These are phyloP conservation scores for Naganishia randhawae DNA, from an alignment of 768 basidiomycete species.

Conservation along the genomic window DNA sequence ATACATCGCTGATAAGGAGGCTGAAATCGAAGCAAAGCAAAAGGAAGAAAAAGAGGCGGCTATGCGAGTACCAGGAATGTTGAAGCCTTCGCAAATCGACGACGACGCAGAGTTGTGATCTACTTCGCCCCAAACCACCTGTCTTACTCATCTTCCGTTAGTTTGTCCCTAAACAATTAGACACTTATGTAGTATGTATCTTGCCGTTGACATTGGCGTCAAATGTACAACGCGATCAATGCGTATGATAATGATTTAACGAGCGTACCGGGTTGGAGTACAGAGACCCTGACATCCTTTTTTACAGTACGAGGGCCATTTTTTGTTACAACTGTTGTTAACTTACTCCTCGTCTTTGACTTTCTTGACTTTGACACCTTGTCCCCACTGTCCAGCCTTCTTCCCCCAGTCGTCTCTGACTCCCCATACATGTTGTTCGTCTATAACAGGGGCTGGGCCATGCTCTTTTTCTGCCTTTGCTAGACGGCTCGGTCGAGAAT, in stretches of 20 bases:
- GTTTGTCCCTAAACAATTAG: neutral
- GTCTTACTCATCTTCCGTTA: neutral
- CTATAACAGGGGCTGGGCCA: conserved; percentile 37
- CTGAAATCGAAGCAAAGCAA: conserved; percentile 70
- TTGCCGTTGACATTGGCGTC: neutral
- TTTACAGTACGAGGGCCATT: neutral
- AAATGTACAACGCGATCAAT: neutral
- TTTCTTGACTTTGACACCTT: conserved; percentile 38
- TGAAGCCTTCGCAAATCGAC: conserved; percentile 90
- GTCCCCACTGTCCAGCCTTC: conserved; percentile 49
- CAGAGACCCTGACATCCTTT: neutral
- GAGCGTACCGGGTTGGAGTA: neutral
- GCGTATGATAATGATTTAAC: conserved; percentile 16
- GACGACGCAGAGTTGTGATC: conserved; percentile 64
- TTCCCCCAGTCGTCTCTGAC: conserved; percentile 49
- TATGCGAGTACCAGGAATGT: conserved; percentile 93
- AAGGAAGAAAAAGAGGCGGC: conserved; percentile 82
- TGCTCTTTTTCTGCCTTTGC: conserved; percentile 24
- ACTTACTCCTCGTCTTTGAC: conserved; percentile 5
- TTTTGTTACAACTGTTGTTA: neutral
- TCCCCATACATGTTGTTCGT: conserved; percentile 49
- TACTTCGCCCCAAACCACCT: neutral
- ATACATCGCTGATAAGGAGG: conserved; percentile 90
- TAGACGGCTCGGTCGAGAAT: conserved; percentile 33
- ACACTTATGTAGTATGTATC: conserved; percentile 20